These are phyloP conservation scores for Jacaranda copaia DNA, from an alignment of 257 asterid genomes.

Conservation along the genomic window DNA sequence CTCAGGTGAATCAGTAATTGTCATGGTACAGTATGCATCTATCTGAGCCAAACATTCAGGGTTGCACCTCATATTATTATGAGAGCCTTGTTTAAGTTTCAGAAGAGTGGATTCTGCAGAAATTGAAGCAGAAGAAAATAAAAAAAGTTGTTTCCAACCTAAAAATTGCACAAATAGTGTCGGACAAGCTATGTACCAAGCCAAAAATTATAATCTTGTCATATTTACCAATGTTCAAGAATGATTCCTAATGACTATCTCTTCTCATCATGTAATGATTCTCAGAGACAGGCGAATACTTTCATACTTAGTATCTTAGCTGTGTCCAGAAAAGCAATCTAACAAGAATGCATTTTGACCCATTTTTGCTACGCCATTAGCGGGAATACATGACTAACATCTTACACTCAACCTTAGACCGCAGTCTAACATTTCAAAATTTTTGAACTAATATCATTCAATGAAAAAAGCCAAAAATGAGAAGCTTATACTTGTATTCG, in stretches of 20 bases:
- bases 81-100: conserved; percentile 84
- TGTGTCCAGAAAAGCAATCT: conserved; percentile 1
- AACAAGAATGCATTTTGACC: not conserved
- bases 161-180: not conserved
- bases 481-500: not conserved
- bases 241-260: not conserved
- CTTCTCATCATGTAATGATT: no score
- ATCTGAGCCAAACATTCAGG: conserved; percentile 36
- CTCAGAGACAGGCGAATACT: not conserved
- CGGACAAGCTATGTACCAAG: not conserved
- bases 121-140: not conserved
- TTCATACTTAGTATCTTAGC: not conserved
- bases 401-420: not conserved
- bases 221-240: conserved; percentile 3
- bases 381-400: conserved; percentile 12
- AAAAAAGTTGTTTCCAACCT: not conserved
- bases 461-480: not conserved
- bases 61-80: conserved; percentile 43
- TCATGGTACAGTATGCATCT: conserved; percentile 38
- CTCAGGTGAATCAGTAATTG: conserved; percentile 31
- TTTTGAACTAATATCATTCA: not conserved
- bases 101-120: conserved; percentile 71
- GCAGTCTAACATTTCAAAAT: not conserved
- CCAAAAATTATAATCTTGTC: not conserved
- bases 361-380: not conserved